Evolutionary conservation across 805 yeast genomes (phyloP).

Genomic region (Monosporozyma yasuniensis): DNA sequence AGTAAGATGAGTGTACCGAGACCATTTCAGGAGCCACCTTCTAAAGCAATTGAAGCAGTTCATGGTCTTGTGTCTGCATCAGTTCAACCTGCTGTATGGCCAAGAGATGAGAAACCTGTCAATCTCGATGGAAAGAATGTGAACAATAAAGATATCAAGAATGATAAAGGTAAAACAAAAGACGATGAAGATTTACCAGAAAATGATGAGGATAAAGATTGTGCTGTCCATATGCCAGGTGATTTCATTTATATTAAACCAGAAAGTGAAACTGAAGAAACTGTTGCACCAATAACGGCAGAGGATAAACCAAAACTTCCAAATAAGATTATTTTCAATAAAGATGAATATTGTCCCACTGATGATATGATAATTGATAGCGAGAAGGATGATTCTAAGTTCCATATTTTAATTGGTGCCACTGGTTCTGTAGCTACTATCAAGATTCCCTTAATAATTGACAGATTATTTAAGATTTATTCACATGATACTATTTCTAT

Average conservation of each 20-base stretch:
- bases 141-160: not conserved
- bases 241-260: constrained; percentile 25
- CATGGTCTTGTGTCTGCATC: not conserved
- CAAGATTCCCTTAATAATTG: constrained; percentile 83
- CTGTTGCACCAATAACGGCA: not conserved
- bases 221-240: constrained; percentile 30
- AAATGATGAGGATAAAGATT: constrained; percentile 14
- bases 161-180: not conserved
- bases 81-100: not conserved
- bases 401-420: constrained; percentile 83
- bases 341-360: not conserved
- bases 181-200: constrained; percentile 12
- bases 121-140: not conserved
- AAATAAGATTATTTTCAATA: not conserved
- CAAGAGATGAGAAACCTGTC: not conserved
- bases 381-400: constrained; percentile 67
- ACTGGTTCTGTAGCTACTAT: constrained; percentile 97
- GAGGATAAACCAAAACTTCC: constrained; percentile 3
- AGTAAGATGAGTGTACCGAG: constrained; percentile 33
- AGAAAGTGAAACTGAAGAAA: not conserved
- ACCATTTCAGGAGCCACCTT: not conserved
- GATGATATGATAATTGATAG: not conserved
- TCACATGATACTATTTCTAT: constrained; percentile 67
- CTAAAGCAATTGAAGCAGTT: too few species aligned
- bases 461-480: constrained; percentile 72